Percentiles rank a stretch among this genome's conserved stretches.
Evolutionary conservation across 805 yeast genomes (phyloP).

Genomic region (Teunomyces atbi): DNA sequence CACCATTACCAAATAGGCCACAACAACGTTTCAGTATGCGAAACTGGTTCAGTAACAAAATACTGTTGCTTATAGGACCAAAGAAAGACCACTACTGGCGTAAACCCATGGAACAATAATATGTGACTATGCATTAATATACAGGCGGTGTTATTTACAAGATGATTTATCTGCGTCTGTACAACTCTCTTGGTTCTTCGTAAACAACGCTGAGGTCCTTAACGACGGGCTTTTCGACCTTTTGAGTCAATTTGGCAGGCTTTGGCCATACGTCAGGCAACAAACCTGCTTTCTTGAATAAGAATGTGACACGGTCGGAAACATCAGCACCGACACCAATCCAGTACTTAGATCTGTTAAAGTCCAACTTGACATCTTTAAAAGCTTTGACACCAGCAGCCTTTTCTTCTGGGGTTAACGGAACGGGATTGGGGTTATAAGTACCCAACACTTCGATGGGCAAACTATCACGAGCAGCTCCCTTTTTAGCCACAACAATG

Average conservation of each 20-base stretch:
- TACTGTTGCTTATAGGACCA: background rate
- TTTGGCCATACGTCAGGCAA: slow-evolving; percentile 60
- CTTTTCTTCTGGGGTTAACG: slow-evolving; percentile 60
- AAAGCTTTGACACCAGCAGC: slow-evolving; percentile 57
- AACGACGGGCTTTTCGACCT: slow-evolving; percentile 29
- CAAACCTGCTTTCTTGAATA: slow-evolving; percentile 77
- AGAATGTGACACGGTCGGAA: slow-evolving; percentile 70
- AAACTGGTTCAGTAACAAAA: background rate
- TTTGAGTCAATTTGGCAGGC: slow-evolving; percentile 40
- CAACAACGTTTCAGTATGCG: background rate
- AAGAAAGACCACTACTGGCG: background rate
- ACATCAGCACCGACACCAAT: slow-evolving; percentile 97
- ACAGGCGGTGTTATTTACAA: slow-evolving; percentile 3
- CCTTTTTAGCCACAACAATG: slow-evolving; percentile 79
- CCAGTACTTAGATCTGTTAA: slow-evolving; percentile 92
- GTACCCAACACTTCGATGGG: slow-evolving; percentile 97
- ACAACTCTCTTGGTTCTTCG: slow-evolving; percentile 33
- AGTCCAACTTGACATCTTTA: slow-evolving; percentile 82
- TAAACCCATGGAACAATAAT: background rate
- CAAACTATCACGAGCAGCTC: slow-evolving; percentile 76
- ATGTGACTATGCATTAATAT: slow-evolving; percentile 2
- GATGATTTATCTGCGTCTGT: slow-evolving; percentile 29
- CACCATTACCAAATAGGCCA: background rate
- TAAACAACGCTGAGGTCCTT: slow-evolving; percentile 22
- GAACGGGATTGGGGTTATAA: slow-evolving; percentile 78